Base-by-base conservation (phyloP, 352 stramenopile genomes). In the Globisporangium alternatum region DNA sequence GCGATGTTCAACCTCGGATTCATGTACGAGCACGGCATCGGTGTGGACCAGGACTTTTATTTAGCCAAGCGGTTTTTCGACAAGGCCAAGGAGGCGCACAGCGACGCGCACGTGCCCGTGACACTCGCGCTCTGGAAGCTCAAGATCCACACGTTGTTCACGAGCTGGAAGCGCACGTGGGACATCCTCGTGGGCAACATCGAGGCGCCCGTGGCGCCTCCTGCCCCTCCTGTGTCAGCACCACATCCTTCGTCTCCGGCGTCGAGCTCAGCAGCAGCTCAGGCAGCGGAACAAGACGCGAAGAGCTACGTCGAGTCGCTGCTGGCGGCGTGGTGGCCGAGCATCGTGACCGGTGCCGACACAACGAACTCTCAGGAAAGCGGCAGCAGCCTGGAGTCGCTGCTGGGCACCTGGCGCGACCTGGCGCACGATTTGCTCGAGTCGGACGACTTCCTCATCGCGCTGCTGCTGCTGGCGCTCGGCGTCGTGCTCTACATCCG, bases 41-140 rank as follows among this genome's bases (percentile, higher is more conserved):
- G 90, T 12, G 71, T 93, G 45, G 73, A 90, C 7, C 80, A 95
- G 65, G 91, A 98, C 69, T 95, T 97, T 62, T 80, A 91, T 56
- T 58, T 98, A n/a, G 91, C 93, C 13, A 98, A 98, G 73, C 78
- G 89, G 19, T 97, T 96, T 74, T 97, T 95, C 58, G 90, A 97
- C 70, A 80, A 88, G 62, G 78, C 90, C 7, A 75, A 75, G 17
- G 74, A 89, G 17, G 71, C 80, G 5, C 85, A 94, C 67, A 77
- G 63, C 22, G 90, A 97, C 48, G 90, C 90, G 1, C 71, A 78
- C 41, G 89, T 94, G 15, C 89, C 90, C 0, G 81, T 90, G 17
- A 89, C 76, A 21, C 65, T 97, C n/a, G 90, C 88, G 31, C 67
- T 96, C 35, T 93, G 81, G 82, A 95, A 95, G 53, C 65, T 93